Conservation (phyloP, 106 monocot species). For the Phalaenopsis equestris region DNA sequence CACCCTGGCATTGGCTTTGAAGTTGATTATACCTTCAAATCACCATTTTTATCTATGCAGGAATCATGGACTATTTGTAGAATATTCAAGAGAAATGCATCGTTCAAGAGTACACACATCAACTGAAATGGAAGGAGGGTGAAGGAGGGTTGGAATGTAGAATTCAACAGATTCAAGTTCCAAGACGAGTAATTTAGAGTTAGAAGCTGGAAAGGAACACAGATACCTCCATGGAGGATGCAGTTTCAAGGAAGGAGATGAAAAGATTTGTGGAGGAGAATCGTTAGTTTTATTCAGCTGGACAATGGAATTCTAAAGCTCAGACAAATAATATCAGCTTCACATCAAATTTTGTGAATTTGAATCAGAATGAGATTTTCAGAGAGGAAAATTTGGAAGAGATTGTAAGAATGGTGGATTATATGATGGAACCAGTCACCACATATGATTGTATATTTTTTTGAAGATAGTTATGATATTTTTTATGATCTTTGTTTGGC, state of each 20-base stretch:
- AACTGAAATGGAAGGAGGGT: constrained; percentile 7
- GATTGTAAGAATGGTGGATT: constrained; percentile 55
- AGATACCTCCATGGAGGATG: background rate
- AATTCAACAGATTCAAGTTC: constrained; percentile 28
- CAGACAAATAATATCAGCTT: background rate
- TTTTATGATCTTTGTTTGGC: too few species aligned
- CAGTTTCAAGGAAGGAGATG: background rate
- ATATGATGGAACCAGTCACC: constrained; percentile 21
- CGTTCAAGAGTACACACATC: constrained; percentile 22
- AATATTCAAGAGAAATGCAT: constrained; percentile 58
- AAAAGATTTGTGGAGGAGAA: constrained; percentile 17
- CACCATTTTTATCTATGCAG: constrained; percentile 12
- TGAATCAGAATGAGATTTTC: constrained; percentile 15
- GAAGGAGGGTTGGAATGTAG: background rate
- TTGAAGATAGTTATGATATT: background rate
- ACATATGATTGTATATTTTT: constrained; percentile 18
- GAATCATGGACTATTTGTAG: constrained; percentile 79
- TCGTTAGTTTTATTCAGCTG: constrained; percentile 7
- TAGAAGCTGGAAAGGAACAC: constrained; percentile 32
- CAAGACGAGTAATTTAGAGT: constrained; percentile 45
- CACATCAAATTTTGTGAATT: background rate
- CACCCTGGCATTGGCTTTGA: too few species aligned
- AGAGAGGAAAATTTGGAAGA: constrained; percentile 60
- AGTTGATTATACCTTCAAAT: too few species aligned
- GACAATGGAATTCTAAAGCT: constrained; percentile 20